Conservation (phyloP, 345 rosid species). For the Melaleuca quinquenervia region DNA sequence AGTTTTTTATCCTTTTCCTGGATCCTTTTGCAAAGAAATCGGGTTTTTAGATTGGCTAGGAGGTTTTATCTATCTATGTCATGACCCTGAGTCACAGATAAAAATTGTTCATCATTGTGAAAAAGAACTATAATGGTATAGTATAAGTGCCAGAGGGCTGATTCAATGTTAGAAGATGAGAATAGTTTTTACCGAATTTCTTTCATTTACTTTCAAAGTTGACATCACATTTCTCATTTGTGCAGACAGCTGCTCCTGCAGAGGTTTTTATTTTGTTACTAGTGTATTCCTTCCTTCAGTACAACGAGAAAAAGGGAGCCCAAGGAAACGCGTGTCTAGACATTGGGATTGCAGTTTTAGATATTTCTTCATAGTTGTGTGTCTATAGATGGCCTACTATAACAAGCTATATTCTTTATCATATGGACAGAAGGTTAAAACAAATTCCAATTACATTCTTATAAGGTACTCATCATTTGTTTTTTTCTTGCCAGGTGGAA, state of each 20-base stretch:
- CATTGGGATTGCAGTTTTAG: background rate
- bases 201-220: background rate
- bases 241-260: background rate
- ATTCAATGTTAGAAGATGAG: background rate
- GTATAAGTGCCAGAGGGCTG: background rate
- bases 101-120: background rate
- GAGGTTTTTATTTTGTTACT: background rate
- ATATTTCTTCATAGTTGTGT: background rate
- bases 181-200: background rate
- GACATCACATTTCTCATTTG: background rate
- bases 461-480: conserved; percentile 1
- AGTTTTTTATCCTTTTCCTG: background rate
- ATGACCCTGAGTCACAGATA: background rate
- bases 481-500: conserved; percentile 55
- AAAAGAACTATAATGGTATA: background rate
- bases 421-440: background rate
- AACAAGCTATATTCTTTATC: background rate
- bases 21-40: background rate
- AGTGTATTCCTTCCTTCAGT: background rate
- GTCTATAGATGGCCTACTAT: background rate
- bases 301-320: background rate
- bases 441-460: background rate
- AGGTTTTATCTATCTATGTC: background rate
- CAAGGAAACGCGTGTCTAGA: background rate
- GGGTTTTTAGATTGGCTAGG: background rate